phyloP scores from a whole-genome alignment of 139 green algal species.

The Chlamydomonas schloesseri region DNA sequence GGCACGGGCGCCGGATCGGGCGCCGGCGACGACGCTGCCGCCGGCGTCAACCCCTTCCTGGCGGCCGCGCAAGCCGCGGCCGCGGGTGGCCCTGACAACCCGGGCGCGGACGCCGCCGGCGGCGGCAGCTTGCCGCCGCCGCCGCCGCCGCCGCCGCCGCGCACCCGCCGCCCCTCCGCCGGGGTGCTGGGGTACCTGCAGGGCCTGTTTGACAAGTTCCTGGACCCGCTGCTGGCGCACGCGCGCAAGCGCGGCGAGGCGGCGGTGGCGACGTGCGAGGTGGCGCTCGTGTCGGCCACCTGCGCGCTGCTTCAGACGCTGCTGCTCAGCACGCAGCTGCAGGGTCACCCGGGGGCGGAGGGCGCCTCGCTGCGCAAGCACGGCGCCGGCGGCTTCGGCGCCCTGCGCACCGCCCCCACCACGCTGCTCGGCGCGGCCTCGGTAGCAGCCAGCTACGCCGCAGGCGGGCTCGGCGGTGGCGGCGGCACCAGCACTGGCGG shows the following conservation, averaged over 20 bases:
- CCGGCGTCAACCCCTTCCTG: neutral
- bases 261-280: constrained; percentile 5
- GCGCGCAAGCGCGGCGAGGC: neutral
- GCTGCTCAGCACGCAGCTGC: constrained; percentile 36
- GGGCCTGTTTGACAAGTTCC: constrained; percentile 21
- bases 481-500: neutral
- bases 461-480: too few species aligned
- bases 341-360: constrained; percentile 21
- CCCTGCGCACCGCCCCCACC: neutral
- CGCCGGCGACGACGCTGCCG: neutral
- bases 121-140: too few species aligned
- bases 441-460: too few species aligned
- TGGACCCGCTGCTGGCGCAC: constrained; percentile 31
- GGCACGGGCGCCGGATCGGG: too few species aligned
- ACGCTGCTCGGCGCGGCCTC: too few species aligned
- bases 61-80: too few species aligned
- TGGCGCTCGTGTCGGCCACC: constrained; percentile 17
- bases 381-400: too few species aligned
- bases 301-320: constrained; percentile 33
- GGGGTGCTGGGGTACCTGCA: constrained; percentile 5
- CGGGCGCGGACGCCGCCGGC: neutral
- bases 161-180: neutral
- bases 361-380: constrained; percentile 1
- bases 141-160: neutral
- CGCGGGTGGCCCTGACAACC: too few species aligned